Evolutionary conservation across 176 grass and related monocot species (phyloP).

Genomic region (Lolium perenne): DNA sequence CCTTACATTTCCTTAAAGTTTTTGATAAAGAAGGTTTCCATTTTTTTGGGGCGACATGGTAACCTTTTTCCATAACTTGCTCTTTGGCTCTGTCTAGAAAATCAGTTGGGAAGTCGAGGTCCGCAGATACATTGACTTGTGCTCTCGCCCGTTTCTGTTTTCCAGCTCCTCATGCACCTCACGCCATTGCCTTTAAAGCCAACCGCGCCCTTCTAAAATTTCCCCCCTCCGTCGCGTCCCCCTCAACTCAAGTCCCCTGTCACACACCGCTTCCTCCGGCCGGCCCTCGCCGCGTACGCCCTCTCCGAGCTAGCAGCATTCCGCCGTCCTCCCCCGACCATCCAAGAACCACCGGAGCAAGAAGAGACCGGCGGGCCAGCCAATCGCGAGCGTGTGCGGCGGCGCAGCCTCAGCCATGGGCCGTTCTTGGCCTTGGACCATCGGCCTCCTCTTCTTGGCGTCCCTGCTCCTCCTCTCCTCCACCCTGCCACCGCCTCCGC

Average conservation of each 20-base stretch:
- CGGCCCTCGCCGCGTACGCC: conserved; percentile 5
- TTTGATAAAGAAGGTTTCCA: background rate
- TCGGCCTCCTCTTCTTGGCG: conserved; percentile 55
- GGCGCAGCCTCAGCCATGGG: conserved; percentile 55
- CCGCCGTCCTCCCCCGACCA: background rate
- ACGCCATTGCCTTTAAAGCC: conserved; percentile 64
- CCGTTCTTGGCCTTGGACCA: conserved; percentile 28
- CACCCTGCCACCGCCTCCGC: background rate
- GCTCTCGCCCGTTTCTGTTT: conserved; percentile 11
- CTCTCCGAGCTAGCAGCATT: conserved; percentile 11
- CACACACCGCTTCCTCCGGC: background rate
- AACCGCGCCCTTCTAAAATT: conserved; percentile 39
- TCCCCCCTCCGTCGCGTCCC: conserved; percentile 33
- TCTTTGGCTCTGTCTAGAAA: background rate
- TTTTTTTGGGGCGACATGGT: background rate
- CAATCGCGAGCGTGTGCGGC: background rate
- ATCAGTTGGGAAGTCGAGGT: conserved; percentile 8
- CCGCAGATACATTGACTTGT: background rate
- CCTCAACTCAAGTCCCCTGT: background rate
- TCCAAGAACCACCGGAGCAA: conserved; percentile 29
- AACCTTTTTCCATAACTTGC: background rate
- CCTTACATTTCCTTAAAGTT: too few relatives aligned
- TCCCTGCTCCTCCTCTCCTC: conserved; percentile 51
- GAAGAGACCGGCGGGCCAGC: background rate
- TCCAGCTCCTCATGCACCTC: conserved; percentile 62